These are phyloP conservation scores for Calocybe indica DNA, from an alignment of 768 basidiomycete species.

Conservation along the genomic window DNA sequence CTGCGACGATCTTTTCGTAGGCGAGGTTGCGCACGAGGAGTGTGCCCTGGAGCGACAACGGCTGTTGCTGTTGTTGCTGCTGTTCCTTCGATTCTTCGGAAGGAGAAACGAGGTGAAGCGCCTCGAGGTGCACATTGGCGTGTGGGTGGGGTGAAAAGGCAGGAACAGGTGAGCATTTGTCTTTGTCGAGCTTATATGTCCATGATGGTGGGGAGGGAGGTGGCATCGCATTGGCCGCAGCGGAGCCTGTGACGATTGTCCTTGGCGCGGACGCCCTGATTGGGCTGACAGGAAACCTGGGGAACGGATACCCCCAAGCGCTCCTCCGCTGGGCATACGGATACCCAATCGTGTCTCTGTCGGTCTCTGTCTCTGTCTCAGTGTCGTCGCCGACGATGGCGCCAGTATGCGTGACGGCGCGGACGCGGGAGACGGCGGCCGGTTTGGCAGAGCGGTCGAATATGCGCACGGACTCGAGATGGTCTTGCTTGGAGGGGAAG, in stretches of 20 bases:
- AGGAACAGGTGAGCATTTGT: conserved; percentile 20
- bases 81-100: conserved; percentile 2
- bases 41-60: conserved; percentile 42
- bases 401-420: not conserved
- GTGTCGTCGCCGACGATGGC: conserved; percentile 27
- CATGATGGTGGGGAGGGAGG: conserved; percentile 1
- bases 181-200: conserved; percentile 16
- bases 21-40: conserved; percentile 81
- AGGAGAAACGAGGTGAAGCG: conserved; percentile 8
- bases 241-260: conserved; percentile 17
- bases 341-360: conserved; percentile 14
- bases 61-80: not conserved
- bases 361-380: conserved; percentile 42
- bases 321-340: too few species aligned
- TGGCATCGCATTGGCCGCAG: conserved; percentile 4
- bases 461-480: conserved; percentile 52
- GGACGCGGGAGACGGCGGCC: conserved; percentile 36
- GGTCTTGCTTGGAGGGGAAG: conserved; percentile 63
- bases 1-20: conserved; percentile 79
- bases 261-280: too few species aligned
- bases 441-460: conserved; percentile 68
- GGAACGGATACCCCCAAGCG: too few species aligned
- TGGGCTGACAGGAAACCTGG: too few species aligned
- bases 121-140: conserved; percentile 29
- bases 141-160: conserved; percentile 10